Evolutionary conservation across 2,329 filamentous ascomycete species (phyloP), one percentile per base, ranked within the genome.

Genomic region (Penicillium sp.): DNA sequence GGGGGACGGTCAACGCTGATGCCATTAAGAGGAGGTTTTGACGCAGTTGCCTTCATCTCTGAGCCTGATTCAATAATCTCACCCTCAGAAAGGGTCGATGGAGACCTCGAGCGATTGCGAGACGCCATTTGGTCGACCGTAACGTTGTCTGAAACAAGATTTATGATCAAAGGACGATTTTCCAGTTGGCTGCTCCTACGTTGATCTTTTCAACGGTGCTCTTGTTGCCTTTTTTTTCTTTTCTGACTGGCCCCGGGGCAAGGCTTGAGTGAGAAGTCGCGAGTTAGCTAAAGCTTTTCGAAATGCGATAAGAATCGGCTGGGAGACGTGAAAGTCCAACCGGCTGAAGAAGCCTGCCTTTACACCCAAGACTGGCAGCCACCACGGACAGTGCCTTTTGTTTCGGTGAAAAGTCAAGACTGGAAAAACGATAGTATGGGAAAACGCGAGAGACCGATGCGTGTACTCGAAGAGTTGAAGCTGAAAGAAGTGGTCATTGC

Each of bases 1-100:
- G 86, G 81, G 79, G 78, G 83, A 82, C 85, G 86, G 88, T 95
- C 87, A 95, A 95, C 84, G 81, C 80, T 83, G 81, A 76, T 84
- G 85, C 83, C 80, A 80, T 84, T 82, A 79, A 80, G 74, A 72
- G 79, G 79, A 78, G 79, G 77, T 79, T 84, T 82, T 84, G 85
- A 76, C 73, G 72, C 85, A 88, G 86, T 87, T 93, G 88, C 88
- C 88, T 93, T 93, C 71, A 65, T 70, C 74, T 81, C 79, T 77
- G 77, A 79, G 72, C 79, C 78, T 73, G 81, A 81, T 73, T 90
- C 87, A 69, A 85, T 74, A 71, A 91, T 89, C 77, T 94, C 89
- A 74, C 89, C 88, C 73, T 94, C 88, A 72, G 88, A 88, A 65
- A 86, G 88, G 73, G 84, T 88, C 61, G 78, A 76, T 54, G 67